Conservation (phyloP, 305 asterid species). For the Fraxinus nigra region DNA sequence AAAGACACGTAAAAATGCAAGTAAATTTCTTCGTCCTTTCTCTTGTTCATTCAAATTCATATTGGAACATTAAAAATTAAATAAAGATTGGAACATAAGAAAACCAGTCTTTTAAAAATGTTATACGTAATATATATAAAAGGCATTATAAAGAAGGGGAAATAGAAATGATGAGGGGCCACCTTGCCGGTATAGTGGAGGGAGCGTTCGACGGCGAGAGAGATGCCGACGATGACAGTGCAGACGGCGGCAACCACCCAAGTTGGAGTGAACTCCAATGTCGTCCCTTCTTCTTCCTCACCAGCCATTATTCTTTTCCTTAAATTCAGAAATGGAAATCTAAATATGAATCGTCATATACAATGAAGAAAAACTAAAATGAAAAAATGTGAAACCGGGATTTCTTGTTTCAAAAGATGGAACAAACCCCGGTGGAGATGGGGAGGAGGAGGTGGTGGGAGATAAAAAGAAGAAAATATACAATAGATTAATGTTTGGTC, state of each 20-base stretch:
- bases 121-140: not conserved
- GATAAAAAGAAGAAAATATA: not conserved
- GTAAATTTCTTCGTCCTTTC: not conserved
- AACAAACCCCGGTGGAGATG: not conserved
- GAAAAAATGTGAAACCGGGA: not conserved
- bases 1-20: not conserved
- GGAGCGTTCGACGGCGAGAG: constrained; percentile 74
- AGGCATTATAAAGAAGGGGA: not conserved
- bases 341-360: not conserved
- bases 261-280: constrained; percentile 90
- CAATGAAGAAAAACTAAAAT: not conserved
- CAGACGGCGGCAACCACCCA: constrained; percentile 97
- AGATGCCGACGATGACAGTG: constrained; percentile 71
- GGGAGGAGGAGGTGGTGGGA: not conserved
- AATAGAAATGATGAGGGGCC: not conserved
- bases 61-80: not conserved
- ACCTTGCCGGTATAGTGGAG: constrained; percentile 86
- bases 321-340: constrained; percentile 2
- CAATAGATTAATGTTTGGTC: not conserved
- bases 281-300: constrained; percentile 52
- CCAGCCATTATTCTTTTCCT: constrained; percentile 54
- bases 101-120: not conserved
- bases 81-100: not conserved
- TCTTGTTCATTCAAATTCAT: not conserved
- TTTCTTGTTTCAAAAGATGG: not conserved